Conservation (phyloP, 805 yeast genomes). For the Nadsonia fulvescens region DNA sequence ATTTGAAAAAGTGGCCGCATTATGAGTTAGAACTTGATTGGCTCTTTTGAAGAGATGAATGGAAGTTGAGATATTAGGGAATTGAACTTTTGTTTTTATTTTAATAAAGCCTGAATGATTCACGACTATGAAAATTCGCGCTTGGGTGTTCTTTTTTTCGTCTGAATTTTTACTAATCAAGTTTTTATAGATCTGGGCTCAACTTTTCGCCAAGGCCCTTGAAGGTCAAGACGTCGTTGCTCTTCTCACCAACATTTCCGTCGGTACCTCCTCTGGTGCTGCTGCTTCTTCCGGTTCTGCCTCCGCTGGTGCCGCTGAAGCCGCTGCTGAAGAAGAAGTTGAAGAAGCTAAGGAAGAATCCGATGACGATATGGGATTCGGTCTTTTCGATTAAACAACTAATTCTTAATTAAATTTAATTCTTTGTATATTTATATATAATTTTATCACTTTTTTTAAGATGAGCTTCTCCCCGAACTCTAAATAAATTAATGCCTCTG, state of each 20-base stretch:
- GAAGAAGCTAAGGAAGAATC: slow-evolving; percentile 40
- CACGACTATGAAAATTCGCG: no score
- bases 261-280: slow-evolving; percentile 58
- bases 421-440: background rate
- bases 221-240: slow-evolving; percentile 72
- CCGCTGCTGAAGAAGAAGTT: slow-evolving; percentile 37
- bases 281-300: slow-evolving; percentile 43
- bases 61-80: no score
- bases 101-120: no score
- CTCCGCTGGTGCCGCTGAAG: slow-evolving; percentile 47
- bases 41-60: no score
- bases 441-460: no score
- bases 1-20: no score
- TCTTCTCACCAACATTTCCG: slow-evolving; percentile 46
- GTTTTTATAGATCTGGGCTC: slow-evolving; percentile 70
- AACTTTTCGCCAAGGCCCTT: slow-evolving; percentile 75
- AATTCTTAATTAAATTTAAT: background rate
- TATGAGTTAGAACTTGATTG: no score
- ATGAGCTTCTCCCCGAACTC: no score
- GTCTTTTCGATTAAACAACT: slow-evolving; percentile 67
- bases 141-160: no score
- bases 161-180: no score
- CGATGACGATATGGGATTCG: slow-evolving; percentile 87
- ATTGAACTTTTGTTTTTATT: no score
- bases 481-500: no score